Evolutionary conservation across 257 asterid species (phyloP).

Genomic region (Plantago ovata): DNA sequence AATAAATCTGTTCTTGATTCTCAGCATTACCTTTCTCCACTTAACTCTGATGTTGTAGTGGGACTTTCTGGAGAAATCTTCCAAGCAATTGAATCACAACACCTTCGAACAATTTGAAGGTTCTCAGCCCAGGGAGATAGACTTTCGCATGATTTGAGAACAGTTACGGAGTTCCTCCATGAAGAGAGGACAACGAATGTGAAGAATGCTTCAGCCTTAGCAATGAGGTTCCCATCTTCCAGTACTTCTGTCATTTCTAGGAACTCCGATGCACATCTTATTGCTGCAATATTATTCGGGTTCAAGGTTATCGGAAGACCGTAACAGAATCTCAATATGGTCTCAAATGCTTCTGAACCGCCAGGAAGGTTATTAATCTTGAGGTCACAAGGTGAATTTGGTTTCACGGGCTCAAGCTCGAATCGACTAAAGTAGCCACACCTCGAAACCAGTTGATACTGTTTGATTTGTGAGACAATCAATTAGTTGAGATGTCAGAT

Average conservation of each 20-base stretch:
- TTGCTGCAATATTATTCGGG: constrained; percentile 53
- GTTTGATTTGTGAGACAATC: constrained; percentile 28
- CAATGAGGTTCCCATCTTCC: constrained; percentile 77
- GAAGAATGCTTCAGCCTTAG: constrained; percentile 75
- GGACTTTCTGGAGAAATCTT: constrained; percentile 39
- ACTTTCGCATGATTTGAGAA: constrained; percentile 58
- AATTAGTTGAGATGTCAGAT: not conserved
- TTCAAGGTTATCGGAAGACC: constrained; percentile 52
- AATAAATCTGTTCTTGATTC: not conserved
- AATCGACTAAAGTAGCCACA: constrained; percentile 53
- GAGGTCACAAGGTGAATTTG: constrained; percentile 33
- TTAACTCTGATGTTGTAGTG: constrained; percentile 27
- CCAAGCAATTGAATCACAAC: constrained; percentile 73
- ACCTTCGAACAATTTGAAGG: constrained; percentile 81
- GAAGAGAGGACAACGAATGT: constrained; percentile 77
- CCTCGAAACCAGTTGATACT: constrained; percentile 64
- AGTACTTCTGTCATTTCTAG: constrained; percentile 80
- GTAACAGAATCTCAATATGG: constrained; percentile 56
- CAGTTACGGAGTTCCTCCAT: constrained; percentile 64
- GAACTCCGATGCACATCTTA: constrained; percentile 76
- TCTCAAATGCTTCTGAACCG: constrained; percentile 67
- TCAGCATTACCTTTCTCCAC: constrained; percentile 21
- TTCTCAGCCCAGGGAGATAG: constrained; percentile 86
- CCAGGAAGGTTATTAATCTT: constrained; percentile 75
- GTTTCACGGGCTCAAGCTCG: constrained; percentile 35